A percentile compares a stretch with the other conserved stretches of the same genome.
Evolutionary conservation across 2,329 filamentous ascomycete genomes (phyloP).

Genomic region (Aspergillus persii): DNA sequence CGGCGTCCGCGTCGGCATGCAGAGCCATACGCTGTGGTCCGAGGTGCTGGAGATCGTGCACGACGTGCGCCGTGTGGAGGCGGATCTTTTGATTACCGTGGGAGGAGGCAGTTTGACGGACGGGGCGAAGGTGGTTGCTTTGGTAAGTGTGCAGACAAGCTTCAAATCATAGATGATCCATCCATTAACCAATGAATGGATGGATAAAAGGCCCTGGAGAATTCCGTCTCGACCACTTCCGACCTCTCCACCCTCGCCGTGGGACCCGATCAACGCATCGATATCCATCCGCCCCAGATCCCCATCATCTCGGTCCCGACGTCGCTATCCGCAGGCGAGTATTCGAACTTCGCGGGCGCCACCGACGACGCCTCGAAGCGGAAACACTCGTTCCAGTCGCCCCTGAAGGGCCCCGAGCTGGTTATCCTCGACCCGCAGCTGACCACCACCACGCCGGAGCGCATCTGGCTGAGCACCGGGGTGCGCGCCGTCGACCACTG

Average conservation of each 20-base stretch:
- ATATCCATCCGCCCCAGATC: conserved; percentile 26
- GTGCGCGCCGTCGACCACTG: conserved; percentile 59
- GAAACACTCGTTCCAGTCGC: conserved; percentile 38
- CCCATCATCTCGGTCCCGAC: conserved; percentile 43
- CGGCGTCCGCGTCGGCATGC: conserved; percentile 52
- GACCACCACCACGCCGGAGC: conserved; percentile 58
- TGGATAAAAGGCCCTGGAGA: conserved; percentile 45
- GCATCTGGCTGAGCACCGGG: conserved; percentile 46
- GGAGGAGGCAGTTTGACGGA: conserved; percentile 58
- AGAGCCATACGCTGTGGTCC: conserved; percentile 54
- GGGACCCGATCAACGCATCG: conserved; percentile 23
- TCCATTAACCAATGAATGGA: not conserved
- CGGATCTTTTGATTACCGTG: conserved; percentile 54
- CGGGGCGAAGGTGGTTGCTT: conserved; percentile 52
- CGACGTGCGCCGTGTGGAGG: conserved; percentile 37
- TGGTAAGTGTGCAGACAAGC: conserved; percentile 31
- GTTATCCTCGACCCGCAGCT: conserved; percentile 57
- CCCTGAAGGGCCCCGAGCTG: conserved; percentile 47
- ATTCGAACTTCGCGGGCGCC: conserved; percentile 41
- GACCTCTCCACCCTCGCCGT: conserved; percentile 40
- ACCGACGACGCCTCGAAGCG: conserved; percentile 36
- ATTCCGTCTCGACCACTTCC: conserved; percentile 39
- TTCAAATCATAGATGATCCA: too few species aligned
- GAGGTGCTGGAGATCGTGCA: conserved; percentile 51
- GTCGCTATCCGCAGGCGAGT: conserved; percentile 44